phyloP scores from a whole-genome alignment of 2,329 filamentous ascomycete species.

The Penicillium sp. region DNA sequence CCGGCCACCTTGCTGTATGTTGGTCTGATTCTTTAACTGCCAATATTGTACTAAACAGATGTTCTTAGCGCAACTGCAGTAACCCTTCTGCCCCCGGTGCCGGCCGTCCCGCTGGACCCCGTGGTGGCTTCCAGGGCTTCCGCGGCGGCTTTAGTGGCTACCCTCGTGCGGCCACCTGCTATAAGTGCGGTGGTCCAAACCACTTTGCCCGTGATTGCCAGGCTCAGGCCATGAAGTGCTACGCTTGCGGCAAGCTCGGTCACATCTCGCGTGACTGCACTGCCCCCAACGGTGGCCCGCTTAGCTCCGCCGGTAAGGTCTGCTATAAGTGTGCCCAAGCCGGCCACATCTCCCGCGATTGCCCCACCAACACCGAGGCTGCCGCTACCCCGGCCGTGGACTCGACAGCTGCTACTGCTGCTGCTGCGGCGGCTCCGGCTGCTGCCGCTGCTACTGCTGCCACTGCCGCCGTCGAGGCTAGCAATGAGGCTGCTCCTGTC shows the following conservation, averaged over 20 bases:
- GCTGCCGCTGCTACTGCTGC: conserved; percentile 20
- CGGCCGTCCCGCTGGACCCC: conserved; percentile 60
- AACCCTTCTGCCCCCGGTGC: conserved; percentile 49
- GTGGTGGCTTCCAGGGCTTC: conserved; percentile 58
- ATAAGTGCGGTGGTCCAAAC: conserved; percentile 78
- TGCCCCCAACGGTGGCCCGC: conserved; percentile 87
- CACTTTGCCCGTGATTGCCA: conserved; percentile 98
- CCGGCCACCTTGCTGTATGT: conserved; percentile 81
- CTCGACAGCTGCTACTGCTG: conserved; percentile 32
- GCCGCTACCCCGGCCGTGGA: conserved; percentile 31
- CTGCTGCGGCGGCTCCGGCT: conserved; percentile 30
- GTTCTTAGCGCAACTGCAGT: conserved; percentile 63
- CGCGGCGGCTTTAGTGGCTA: conserved; percentile 65
- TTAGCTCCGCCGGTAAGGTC: conserved; percentile 95
- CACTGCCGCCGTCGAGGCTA: conserved; percentile 30
- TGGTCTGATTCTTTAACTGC: not conserved
- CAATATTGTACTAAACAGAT: not conserved
- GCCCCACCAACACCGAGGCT: conserved; percentile 63
- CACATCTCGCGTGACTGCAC: conserved; percentile 95
- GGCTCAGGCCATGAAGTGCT: conserved; percentile 97
- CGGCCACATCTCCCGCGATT: conserved; percentile 93
- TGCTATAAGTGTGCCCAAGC: conserved; percentile 97
- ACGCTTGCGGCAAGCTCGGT: conserved; percentile 89
- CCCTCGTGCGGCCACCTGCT: conserved; percentile 57
- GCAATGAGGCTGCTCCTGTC: conserved; percentile 20